These are phyloP conservation scores for Umbelopsis vinacea DNA, from an alignment of 192 early-diverging fungal genomes.

Conservation along the genomic window DNA sequence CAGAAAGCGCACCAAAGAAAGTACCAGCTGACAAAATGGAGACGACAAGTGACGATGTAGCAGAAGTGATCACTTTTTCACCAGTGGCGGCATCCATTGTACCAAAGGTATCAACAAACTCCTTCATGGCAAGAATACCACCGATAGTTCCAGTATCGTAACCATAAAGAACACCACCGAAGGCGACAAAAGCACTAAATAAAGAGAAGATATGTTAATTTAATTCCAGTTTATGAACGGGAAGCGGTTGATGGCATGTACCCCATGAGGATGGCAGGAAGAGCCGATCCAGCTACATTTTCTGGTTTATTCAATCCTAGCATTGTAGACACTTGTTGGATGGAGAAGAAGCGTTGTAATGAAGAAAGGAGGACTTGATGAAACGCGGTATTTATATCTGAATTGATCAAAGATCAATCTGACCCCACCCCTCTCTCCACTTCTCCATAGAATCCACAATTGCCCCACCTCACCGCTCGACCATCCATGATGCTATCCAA, in stretches of 20 bases:
- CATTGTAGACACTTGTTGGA: not conserved
- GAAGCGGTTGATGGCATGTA: not conserved
- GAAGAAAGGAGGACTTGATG: not conserved
- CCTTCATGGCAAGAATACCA: constrained; percentile 21
- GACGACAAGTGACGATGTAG: constrained; percentile 30
- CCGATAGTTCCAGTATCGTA: constrained; percentile 50
- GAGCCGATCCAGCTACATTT: constrained; percentile 19
- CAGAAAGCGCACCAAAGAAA: constrained; percentile 41
- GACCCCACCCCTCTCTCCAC: too few species aligned
- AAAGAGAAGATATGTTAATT: not conserved
- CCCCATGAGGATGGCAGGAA: constrained; percentile 23
- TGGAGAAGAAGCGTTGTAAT: not conserved
- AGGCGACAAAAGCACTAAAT: constrained; percentile 30
- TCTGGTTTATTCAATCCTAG: constrained; percentile 24
- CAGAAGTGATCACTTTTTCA: constrained; percentile 24
- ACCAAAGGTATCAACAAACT: not conserved
- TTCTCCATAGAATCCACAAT: not conserved
- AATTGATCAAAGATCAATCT: not conserved
- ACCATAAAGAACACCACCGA: constrained; percentile 49
- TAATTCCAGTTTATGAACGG: not conserved
- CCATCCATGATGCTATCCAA: not conserved
- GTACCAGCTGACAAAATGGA: constrained; percentile 45
- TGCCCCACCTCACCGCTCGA: not conserved
- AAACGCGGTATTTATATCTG: not conserved
- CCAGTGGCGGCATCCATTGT: constrained; percentile 8